A percentile compares a stretch with the other conserved stretches of the same genome.
Conservation (phyloP, 352 stramenopile genomes). For the Phytopythium ostracodes region DNA sequence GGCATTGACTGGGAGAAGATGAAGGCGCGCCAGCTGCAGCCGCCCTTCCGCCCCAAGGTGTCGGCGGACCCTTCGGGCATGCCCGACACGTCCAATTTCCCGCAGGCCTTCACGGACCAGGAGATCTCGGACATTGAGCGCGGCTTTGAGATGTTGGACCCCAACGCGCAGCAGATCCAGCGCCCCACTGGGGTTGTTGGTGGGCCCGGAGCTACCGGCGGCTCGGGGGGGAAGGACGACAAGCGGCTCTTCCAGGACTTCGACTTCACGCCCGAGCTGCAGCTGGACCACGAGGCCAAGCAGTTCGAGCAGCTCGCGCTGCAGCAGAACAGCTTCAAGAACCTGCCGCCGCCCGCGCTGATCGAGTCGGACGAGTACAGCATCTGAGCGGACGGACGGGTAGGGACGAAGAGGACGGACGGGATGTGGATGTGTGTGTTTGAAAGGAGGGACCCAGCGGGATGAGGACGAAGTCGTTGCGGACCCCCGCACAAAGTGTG, state of each 20-base stretch:
- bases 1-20: conserved; percentile 85
- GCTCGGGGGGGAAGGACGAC: conserved; percentile 61
- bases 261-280: conserved; percentile 81
- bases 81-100: conserved; percentile 85
- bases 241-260: conserved; percentile 84
- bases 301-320: conserved; percentile 84
- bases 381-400: conserved; percentile 31
- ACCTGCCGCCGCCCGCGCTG: conserved; percentile 62
- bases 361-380: conserved; percentile 82
- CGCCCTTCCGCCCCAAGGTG: conserved; percentile 86
- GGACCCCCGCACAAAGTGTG: no score
- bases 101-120: conserved; percentile 80
- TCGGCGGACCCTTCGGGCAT: conserved; percentile 61
- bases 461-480: no score
- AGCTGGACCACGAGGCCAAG: conserved; percentile 76
- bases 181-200: conserved; percentile 21
- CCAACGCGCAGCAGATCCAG: conserved; percentile 57
- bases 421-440: background rate
- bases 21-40: conserved; percentile 68
- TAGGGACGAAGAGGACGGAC: background rate
- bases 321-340: conserved; percentile 80
- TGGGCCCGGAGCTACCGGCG: conserved; percentile 1
- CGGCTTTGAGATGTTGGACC: conserved; percentile 51
- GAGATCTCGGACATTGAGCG: conserved; percentile 86
- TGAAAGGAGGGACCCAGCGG: background rate